Percentiles rank a stretch among this genome's conserved stretches.
phyloP scores from a whole-genome alignment of 2,329 filamentous ascomycete genomes.

The Monilinia vaccinii-corymbosi region DNA sequence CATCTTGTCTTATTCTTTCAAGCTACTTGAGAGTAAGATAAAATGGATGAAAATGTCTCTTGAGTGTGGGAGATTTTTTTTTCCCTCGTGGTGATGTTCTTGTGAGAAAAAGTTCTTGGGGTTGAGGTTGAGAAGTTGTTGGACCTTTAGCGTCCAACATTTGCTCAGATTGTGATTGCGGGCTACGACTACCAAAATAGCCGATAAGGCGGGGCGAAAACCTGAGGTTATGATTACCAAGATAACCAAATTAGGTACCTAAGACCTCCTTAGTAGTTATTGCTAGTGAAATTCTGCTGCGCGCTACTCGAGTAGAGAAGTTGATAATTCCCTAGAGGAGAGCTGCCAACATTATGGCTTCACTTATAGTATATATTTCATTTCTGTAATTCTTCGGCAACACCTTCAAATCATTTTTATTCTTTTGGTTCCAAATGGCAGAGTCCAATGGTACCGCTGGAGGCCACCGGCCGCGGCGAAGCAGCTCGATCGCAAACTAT shows the following conservation, averaged over 20 bases:
- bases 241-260: neutral
- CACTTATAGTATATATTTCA: neutral
- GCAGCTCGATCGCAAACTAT: slow-evolving; percentile 26
- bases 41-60: slow-evolving; percentile 1
- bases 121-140: slow-evolving; percentile 12
- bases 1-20: slow-evolving; percentile 35
- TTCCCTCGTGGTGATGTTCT: slow-evolving; percentile 9
- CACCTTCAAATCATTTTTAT: slow-evolving; percentile 11
- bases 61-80: slow-evolving; percentile 8
- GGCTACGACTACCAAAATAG: slow-evolving; percentile 9
- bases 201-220: slow-evolving; percentile 12
- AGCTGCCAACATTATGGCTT: neutral
- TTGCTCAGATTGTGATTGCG: slow-evolving; percentile 10
- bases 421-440: slow-evolving; percentile 19
- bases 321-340: neutral
- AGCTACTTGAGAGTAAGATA: neutral
- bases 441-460: slow-evolving; percentile 21
- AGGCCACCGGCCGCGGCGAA: slow-evolving; percentile 20
- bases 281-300: neutral
- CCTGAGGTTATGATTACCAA: slow-evolving; percentile 2
- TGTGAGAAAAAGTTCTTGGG: slow-evolving; percentile 8
- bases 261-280: neutral
- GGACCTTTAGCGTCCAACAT: slow-evolving; percentile 11
- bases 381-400: neutral
- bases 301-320: slow-evolving; percentile 2